Evolutionary conservation across 495 filamentous ascomycete species (phyloP).

Genomic region (Sordaria brevicollis): DNA sequence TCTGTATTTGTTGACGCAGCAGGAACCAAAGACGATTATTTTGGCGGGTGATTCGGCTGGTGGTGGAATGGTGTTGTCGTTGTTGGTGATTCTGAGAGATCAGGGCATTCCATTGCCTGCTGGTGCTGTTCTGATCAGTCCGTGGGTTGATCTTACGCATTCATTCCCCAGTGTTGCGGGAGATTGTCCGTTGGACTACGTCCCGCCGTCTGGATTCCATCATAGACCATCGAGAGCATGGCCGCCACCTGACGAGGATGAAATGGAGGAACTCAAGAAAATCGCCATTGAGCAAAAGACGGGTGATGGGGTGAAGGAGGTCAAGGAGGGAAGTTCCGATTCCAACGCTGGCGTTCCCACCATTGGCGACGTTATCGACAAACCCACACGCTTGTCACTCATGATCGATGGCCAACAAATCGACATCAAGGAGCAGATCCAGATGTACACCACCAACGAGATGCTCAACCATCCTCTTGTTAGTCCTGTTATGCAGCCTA

Average conservation of each 20-base stretch:
- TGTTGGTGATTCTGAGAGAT: constrained; percentile 76
- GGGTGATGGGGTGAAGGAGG: not conserved
- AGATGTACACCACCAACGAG: constrained; percentile 83
- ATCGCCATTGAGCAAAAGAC: constrained; percentile 17
- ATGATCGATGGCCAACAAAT: constrained; percentile 59
- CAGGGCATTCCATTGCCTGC: constrained; percentile 72
- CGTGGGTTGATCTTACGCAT: constrained; percentile 90
- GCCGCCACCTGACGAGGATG: constrained; percentile 82
- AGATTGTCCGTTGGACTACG: constrained; percentile 70
- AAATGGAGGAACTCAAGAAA: constrained; percentile 37
- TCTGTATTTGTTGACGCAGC: constrained; percentile 61
- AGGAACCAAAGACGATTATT: constrained; percentile 69
- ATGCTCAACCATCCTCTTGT: constrained; percentile 79
- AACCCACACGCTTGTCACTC: constrained; percentile 44
- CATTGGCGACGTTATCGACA: constrained; percentile 22
- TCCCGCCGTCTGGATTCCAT: constrained; percentile 75
- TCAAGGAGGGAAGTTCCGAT: not conserved
- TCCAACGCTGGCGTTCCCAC: constrained; percentile 9
- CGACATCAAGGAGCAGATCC: constrained; percentile 77
- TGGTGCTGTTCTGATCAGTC: constrained; percentile 80
- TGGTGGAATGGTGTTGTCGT: constrained; percentile 70
- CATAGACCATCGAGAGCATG: constrained; percentile 75
- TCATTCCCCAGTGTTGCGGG: constrained; percentile 80
- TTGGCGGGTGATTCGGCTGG: constrained; percentile 84
- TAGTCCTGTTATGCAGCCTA: constrained; percentile 75